These are phyloP conservation scores for Pseudonitzschia multistriata DNA, from an alignment of 108 stramenopile genomes.

Conservation along the genomic window DNA sequence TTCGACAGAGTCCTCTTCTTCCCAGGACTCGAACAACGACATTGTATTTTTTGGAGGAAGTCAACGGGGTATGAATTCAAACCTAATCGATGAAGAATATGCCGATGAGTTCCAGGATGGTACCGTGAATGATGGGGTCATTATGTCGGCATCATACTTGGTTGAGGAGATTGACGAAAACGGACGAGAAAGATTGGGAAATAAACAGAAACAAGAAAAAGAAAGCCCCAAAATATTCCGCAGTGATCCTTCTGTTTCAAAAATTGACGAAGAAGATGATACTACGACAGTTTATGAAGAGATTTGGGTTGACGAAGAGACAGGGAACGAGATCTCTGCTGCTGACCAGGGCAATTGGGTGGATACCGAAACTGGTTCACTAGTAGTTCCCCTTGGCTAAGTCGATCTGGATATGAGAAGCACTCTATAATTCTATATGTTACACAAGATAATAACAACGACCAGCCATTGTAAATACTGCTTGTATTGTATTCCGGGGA, in stretches of 20 bases:
- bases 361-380: constrained; percentile 24
- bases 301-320: constrained; percentile 32
- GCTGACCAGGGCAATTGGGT: constrained; percentile 16
- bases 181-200: neutral
- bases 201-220: neutral
- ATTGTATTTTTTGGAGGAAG: neutral
- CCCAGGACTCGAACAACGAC: neutral
- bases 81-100: neutral
- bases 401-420: neutral
- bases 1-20: neutral
- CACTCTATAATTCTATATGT: too few relatives aligned
- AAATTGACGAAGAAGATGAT: constrained; percentile 7
- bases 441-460: too few relatives aligned
- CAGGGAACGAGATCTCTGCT: constrained; percentile 13
- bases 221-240: neutral
- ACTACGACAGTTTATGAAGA: constrained; percentile 9
- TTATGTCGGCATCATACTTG: neutral
- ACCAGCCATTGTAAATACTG: too few relatives aligned
- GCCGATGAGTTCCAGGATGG: neutral
- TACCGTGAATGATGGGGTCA: neutral
- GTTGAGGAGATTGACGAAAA: neutral
- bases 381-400: neutral
- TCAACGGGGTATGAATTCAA: neutral
- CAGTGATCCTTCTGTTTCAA: neutral
- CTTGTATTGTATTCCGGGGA: too few relatives aligned